phyloP scores from a whole-genome alignment of 345 rosid genomes.

The Hypericum androsaemum region DNA sequence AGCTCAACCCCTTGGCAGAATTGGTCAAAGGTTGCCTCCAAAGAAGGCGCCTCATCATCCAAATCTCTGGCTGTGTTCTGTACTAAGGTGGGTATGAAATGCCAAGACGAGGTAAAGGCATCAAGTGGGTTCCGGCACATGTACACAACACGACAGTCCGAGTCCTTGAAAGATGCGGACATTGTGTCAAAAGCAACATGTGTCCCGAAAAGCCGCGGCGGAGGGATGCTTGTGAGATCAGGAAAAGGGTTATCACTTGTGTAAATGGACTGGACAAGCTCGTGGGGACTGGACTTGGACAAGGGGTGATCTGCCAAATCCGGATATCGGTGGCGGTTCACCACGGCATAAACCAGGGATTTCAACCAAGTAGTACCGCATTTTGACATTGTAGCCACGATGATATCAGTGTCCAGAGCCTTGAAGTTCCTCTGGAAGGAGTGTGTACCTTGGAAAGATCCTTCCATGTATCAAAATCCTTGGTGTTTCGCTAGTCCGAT shows the following conservation, averaged over 20 bases:
- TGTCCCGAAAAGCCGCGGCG: constrained; percentile 41
- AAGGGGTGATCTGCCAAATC: constrained; percentile 27
- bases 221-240: constrained; percentile 13
- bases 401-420: constrained; percentile 19
- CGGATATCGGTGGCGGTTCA: constrained; percentile 21
- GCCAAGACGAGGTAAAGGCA: constrained; percentile 43
- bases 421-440: constrained; percentile 35
- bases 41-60: constrained; percentile 1
- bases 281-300: constrained; percentile 43
- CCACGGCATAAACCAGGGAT: constrained; percentile 27
- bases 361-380: constrained; percentile 59
- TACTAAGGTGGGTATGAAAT: constrained; percentile 20
- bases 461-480: constrained; percentile 63
- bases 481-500: constrained; percentile 10
- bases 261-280: constrained; percentile 36
- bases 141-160: constrained; percentile 32
- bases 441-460: constrained; percentile 43
- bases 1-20: constrained; percentile 35
- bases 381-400: constrained; percentile 42
- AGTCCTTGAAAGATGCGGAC: constrained; percentile 18
- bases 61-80: constrained; percentile 8
- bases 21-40: constrained; percentile 39
- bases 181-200: constrained; percentile 35
- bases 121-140: constrained; percentile 44
- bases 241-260: constrained; percentile 29